phyloP scores from a whole-genome alignment of 2,329 filamentous ascomycete genomes.

The Cladosporium sp. region DNA sequence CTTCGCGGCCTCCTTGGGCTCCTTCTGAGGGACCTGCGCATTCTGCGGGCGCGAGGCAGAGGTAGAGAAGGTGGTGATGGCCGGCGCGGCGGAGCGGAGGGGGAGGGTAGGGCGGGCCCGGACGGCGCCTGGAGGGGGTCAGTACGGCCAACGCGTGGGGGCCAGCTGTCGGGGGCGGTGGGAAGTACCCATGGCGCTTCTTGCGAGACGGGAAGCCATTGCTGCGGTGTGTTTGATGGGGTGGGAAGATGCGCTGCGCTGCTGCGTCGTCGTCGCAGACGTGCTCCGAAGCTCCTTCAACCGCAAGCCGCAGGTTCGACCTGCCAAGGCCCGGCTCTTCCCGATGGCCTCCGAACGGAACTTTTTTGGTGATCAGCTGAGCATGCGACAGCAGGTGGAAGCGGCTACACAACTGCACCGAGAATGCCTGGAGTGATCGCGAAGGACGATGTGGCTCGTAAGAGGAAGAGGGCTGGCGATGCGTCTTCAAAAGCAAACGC shows the following conservation, averaged over 20 bases:
- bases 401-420: background rate
- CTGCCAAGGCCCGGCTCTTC: background rate
- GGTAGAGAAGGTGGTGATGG: constrained; percentile 63
- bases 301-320: background rate
- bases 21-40: constrained; percentile 74
- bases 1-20: constrained; percentile 95
- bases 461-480: constrained; percentile 37
- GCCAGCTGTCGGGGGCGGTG: background rate
- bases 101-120: constrained; percentile 69
- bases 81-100: constrained; percentile 67
- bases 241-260: constrained; percentile 32
- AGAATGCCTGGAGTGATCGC: constrained; percentile 32
- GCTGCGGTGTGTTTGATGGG: constrained; percentile 55
- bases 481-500: constrained; percentile 19
- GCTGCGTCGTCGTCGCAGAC: constrained; percentile 13
- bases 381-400: background rate
- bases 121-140: constrained; percentile 58
- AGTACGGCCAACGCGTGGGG: constrained; percentile 19
- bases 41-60: constrained; percentile 51
- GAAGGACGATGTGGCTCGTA: constrained; percentile 30
- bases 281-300: background rate
- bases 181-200: constrained; percentile 84
- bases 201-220: constrained; percentile 98
- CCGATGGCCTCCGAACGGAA: background rate
- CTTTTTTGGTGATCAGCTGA: background rate